Evolutionary conservation across 2,329 filamentous ascomycete species (phyloP).

Genomic region (Neospermospora avenae): DNA sequence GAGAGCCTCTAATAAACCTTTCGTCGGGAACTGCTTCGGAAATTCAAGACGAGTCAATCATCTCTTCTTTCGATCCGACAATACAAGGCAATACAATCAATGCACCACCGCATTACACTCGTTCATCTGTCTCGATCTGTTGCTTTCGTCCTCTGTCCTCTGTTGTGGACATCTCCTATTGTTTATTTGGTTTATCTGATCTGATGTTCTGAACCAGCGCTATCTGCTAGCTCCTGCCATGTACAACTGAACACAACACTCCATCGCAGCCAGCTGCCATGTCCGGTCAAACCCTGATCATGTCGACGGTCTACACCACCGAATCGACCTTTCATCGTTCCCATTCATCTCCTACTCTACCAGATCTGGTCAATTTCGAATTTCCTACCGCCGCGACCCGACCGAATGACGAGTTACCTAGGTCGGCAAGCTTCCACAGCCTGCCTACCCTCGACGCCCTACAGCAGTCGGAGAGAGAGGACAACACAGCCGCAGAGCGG

Average conservation of each 20-base stretch:
- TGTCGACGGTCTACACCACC: slow-evolving; percentile 31
- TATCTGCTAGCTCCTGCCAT: slow-evolving; percentile 21
- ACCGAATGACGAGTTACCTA: slow-evolving; percentile 39
- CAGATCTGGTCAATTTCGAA: slow-evolving; percentile 30
- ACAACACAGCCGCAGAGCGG: slow-evolving; percentile 18
- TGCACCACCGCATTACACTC: slow-evolving; percentile 2
- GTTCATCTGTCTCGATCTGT: neutral
- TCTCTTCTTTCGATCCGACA: neutral
- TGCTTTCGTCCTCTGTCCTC: slow-evolving; percentile 3
- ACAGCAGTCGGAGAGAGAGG: slow-evolving; percentile 22
- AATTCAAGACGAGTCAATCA: neutral
- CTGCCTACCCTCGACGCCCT: slow-evolving; percentile 40
- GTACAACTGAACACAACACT: slow-evolving; percentile 22
- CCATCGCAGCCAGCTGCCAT: slow-evolving; percentile 28
- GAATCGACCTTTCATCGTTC: slow-evolving; percentile 33
- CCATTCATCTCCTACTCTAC: slow-evolving; percentile 34
- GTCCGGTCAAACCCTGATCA: slow-evolving; percentile 32
- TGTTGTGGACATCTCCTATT: slow-evolving; percentile 13
- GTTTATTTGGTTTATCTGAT: slow-evolving; percentile 23
- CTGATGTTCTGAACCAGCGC: neutral
- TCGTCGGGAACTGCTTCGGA: neutral
- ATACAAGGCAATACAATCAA: no score
- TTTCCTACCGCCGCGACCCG: slow-evolving; percentile 23
- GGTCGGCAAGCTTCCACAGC: slow-evolving; percentile 57
- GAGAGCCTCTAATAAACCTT: slow-evolving; percentile 1